Conservation (phyloP, 2,329 filamentous ascomycete genomes). For the Pleurostoma richardsiae region DNA sequence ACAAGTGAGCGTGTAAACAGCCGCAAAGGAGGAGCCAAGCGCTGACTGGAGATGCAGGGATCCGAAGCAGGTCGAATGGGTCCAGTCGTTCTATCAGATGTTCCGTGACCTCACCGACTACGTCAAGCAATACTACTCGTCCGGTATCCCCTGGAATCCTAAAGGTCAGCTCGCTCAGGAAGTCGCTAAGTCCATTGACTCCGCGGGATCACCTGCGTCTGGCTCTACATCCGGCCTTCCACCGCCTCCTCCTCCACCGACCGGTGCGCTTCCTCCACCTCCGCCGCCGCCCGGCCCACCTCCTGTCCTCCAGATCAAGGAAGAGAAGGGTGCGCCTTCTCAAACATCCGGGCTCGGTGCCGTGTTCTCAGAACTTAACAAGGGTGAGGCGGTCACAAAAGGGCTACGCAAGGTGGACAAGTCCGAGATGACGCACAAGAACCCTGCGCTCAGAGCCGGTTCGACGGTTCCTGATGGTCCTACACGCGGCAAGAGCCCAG, state of each 20-base stretch:
- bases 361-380: slow-evolving; percentile 89
- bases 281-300: slow-evolving; percentile 68
- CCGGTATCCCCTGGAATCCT: slow-evolving; percentile 82
- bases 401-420: slow-evolving; percentile 90
- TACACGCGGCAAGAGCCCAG: slow-evolving; percentile 72
- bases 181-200: slow-evolving; percentile 53
- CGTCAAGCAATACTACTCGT: slow-evolving; percentile 75
- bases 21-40: slow-evolving; percentile 3
- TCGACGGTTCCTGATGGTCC: slow-evolving; percentile 61
- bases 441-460: slow-evolving; percentile 73
- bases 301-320: slow-evolving; percentile 57
- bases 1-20: slow-evolving; percentile 36
- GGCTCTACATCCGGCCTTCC: too few relatives aligned
- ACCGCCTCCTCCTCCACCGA: slow-evolving; percentile 53
- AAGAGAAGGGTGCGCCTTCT: slow-evolving; percentile 37
- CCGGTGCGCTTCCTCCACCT: slow-evolving; percentile 43
- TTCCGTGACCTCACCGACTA: slow-evolving; percentile 82
- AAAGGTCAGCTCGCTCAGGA: slow-evolving; percentile 69
- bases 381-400: slow-evolving; percentile 81
- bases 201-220: slow-evolving; percentile 44
- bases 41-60: slow-evolving; percentile 48
- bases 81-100: slow-evolving; percentile 86
- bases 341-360: slow-evolving; percentile 66
- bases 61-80: slow-evolving; percentile 76
- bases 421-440: slow-evolving; percentile 98